Base-by-base conservation (phyloP, 805 yeast species). In the Tetrapisispora fleetii region DNA sequence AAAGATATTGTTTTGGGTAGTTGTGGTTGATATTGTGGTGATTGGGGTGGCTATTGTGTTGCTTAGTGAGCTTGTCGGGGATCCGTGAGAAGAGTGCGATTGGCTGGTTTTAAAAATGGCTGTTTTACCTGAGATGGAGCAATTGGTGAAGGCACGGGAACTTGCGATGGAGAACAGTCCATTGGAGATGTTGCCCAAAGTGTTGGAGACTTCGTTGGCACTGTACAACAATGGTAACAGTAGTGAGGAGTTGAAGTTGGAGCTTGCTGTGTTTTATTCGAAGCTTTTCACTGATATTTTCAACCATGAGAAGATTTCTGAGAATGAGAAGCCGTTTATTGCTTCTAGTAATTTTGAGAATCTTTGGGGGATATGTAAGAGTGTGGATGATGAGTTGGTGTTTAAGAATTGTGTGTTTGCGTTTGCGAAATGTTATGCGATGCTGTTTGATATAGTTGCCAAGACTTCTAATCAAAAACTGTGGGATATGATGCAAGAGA, bases 401-500 rank as follows among this genome's bases (percentile, higher is more conserved):
- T 64, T 60, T 51, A 73, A 71, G 56, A 64, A 66, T 45, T 65
- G 73, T 16, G 61, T 75, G 4, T 60, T 70, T 22, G 63, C 74
- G 13, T 60, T 72, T 19, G 60, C 78, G 7, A 60, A 67, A 38
- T 59, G 72, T n/a, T 79, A 74, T 53, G 78, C 78, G 16, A 58
- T 71, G 55, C 53, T 73, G 37, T 71, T 78, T 52, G 73, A 68
- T 50, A 59, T 74, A 28, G 71, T 74, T 43, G 75, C 70, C 22
- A 70, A 62, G 57, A 71, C 69, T 40, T 63, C 72, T 2, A 68
- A 69, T 48, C 54, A 55, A 6, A 58, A 59, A 13, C 54, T 69
- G 16, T 88, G 95, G 95, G 62, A 67, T 24, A 70, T 73, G 42
- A 58, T 85, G 52, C 62, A 70, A 16, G 73, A 70, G 7, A 65